Conservation (phyloP, 139 green algal genomes). For the Haematococcus sp. region DNA sequence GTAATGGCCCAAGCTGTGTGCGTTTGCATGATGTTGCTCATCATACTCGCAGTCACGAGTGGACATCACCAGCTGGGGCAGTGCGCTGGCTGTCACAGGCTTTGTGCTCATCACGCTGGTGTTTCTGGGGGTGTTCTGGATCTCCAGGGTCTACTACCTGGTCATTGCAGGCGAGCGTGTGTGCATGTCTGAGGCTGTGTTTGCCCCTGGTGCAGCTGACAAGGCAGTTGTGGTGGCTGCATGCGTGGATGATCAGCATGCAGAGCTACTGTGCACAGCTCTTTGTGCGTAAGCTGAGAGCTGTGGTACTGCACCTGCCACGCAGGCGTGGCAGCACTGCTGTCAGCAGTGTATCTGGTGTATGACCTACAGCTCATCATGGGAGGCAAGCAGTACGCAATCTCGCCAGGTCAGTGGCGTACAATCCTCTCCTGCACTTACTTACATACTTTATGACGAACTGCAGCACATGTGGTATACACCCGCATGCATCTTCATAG, state of each 20-base stretch:
- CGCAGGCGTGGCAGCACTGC: constrained; percentile 36
- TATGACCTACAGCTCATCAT: constrained; percentile 58
- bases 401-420: constrained; percentile 56
- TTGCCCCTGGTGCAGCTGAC: too few species aligned
- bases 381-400: constrained; percentile 34
- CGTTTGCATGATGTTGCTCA: too few species aligned
- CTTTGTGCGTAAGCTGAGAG: too few species aligned
- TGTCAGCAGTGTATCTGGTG: constrained; percentile 53
- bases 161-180: constrained; percentile 11
- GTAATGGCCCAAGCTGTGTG: too few species aligned
- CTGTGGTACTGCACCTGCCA: constrained; percentile 18
- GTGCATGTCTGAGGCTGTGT: neutral
- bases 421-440: constrained; percentile 49
- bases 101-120: constrained; percentile 35
- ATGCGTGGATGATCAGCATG: too few species aligned
- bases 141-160: constrained; percentile 8
- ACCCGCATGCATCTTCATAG: too few species aligned
- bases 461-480: too few species aligned
- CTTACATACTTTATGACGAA: too few species aligned
- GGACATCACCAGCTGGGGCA: constrained; percentile 51
- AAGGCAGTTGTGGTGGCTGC: too few species aligned
- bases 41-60: constrained; percentile 29
- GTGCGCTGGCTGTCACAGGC: constrained; percentile 23
- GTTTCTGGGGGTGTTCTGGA: constrained; percentile 49
- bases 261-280: neutral